Percentiles rank a stretch among this genome's conserved stretches.
Conservation (phyloP, 768 basidiomycete species). For the Auriscalpium orientale region DNA sequence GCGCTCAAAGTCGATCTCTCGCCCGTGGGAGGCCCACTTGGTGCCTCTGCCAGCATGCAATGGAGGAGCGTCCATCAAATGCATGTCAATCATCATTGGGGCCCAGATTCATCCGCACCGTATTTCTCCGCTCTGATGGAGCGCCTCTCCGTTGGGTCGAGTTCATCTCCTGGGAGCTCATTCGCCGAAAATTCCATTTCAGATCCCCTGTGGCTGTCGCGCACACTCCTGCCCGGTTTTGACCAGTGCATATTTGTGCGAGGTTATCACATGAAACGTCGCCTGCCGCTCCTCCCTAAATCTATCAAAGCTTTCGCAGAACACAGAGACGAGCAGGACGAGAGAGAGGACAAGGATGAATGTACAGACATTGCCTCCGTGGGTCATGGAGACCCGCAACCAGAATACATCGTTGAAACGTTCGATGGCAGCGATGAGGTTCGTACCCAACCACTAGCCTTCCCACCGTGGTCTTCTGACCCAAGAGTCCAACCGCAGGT, state of each 20-base stretch:
- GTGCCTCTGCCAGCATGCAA: neutral
- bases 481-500: no score
- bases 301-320: conserved; percentile 2
- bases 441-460: no score
- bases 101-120: neutral
- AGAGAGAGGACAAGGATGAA: neutral
- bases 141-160: neutral
- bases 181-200: no score
- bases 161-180: neutral
- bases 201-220: no score
- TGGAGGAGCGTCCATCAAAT: neutral
- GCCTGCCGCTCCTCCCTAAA: neutral
- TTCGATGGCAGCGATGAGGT: no score
- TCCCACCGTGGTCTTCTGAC: no score
- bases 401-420: no score
- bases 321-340: neutral
- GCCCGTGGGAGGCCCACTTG: neutral
- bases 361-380: neutral
- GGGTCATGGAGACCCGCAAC: no score
- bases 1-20: neutral
- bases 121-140: neutral
- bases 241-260: neutral
- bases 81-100: neutral
- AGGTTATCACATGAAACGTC: neutral
- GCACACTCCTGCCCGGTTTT: neutral